Evolutionary conservation across 2,329 filamentous ascomycete species (phyloP).

Genomic region (Penicillium sp.): DNA sequence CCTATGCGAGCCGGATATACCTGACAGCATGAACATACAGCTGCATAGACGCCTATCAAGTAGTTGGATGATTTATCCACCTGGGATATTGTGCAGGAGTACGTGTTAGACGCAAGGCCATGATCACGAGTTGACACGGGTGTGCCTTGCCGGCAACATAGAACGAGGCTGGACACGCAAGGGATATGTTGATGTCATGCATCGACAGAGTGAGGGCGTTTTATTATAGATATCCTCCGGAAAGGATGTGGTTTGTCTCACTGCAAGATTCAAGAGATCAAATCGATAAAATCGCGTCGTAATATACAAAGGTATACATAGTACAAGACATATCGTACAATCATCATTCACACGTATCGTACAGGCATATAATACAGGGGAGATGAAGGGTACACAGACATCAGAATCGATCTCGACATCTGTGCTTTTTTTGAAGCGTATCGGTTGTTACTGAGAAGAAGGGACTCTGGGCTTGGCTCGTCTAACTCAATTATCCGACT

Average conservation of each 20-base stretch:
- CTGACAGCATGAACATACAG: not conserved
- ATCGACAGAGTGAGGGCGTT: not conserved
- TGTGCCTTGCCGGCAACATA: not conserved
- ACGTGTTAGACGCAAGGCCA: not conserved
- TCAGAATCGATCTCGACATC: not conserved
- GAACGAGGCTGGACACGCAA: not conserved
- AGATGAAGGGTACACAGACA: not conserved
- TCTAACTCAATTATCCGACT: conserved; percentile 5
- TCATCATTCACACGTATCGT: not conserved
- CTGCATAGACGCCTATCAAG: not conserved
- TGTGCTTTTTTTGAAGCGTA: not conserved
- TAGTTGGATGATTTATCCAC: not conserved
- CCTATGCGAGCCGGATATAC: not conserved
- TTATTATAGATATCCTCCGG: not conserved
- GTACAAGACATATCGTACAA: not conserved
- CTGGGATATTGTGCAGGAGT: not conserved
- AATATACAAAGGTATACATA: not conserved
- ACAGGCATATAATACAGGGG: not conserved
- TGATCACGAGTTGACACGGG: not conserved
- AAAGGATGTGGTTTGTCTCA: too few species aligned
- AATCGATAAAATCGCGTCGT: not conserved
- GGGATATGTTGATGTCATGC: not conserved
- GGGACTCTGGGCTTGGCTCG: conserved; percentile 11
- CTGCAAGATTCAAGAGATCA: not conserved
- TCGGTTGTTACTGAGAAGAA: not conserved